Evolutionary conservation across 345 rosid genomes (phyloP).

Genomic region (Hibiscus syriacus): DNA sequence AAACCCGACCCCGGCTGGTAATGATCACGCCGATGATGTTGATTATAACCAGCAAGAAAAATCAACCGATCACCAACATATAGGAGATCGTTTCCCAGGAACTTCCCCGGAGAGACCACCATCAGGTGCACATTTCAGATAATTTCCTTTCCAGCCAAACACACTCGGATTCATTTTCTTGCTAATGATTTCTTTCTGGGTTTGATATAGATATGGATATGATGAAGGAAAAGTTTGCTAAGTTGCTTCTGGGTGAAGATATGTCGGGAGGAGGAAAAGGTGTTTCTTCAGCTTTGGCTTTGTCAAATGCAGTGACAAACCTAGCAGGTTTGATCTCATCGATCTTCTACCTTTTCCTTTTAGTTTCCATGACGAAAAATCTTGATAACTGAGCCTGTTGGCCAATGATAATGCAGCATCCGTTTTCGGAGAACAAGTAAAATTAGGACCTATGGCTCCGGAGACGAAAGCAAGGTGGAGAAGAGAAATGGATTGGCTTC

Average conservation of each 20-base stretch:
- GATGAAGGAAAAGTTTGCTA: slow-evolving; percentile 64
- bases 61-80: not conserved
- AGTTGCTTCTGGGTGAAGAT: slow-evolving; percentile 67
- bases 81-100: slow-evolving; percentile 10
- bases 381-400: not conserved
- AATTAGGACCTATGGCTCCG: slow-evolving; percentile 67
- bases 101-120: slow-evolving; percentile 23
- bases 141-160: too few relatives aligned
- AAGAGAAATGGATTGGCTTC: slow-evolving; percentile 79
- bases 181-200: not conserved
- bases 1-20: slow-evolving; percentile 6
- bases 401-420: slow-evolving; percentile 44
- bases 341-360: too few relatives aligned
- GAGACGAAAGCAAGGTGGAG: slow-evolving; percentile 78
- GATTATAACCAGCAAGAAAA: not conserved
- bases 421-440: slow-evolving; percentile 66
- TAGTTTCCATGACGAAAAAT: too few relatives aligned
- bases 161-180: too few relatives aligned
- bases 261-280: slow-evolving; percentile 85
- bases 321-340: slow-evolving; percentile 29
- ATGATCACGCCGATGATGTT: not conserved
- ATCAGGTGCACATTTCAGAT: slow-evolving; percentile 27
- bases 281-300: slow-evolving; percentile 63
- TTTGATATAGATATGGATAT: slow-evolving; percentile 35
- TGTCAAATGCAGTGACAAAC: slow-evolving; percentile 68